A percentile compares a stretch with the other conserved stretches of the same genome.
phyloP scores from a whole-genome alignment of 179 eudicot species.

The Silene vulgaris region DNA sequence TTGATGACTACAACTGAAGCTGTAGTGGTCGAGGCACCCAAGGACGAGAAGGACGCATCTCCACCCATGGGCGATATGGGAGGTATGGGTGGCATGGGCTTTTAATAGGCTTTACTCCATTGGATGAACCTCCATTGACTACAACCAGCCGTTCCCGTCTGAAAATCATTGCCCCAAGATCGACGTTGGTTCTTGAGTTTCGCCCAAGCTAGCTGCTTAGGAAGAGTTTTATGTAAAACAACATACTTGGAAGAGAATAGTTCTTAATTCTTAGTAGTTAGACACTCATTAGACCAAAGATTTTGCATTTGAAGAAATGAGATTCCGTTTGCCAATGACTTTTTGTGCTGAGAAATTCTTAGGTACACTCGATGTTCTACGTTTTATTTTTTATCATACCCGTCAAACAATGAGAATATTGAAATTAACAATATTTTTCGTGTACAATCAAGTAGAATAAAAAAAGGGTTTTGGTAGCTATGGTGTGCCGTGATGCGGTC shows the following conservation, averaged over 20 bases:
- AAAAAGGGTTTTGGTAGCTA: too few relatives aligned
- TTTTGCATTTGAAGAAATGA: too few relatives aligned
- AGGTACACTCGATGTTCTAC: too few relatives aligned
- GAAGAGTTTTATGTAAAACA: background rate
- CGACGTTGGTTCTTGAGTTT: background rate
- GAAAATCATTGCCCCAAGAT: background rate
- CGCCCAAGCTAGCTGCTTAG: background rate
- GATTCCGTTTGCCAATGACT: too few relatives aligned
- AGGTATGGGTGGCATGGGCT: slow-evolving; percentile 65
- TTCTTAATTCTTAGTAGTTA: background rate
- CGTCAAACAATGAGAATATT: too few relatives aligned
- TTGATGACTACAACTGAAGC: slow-evolving; percentile 82
- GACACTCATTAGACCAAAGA: background rate
- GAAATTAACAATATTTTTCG: too few relatives aligned
- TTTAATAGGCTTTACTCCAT: slow-evolving; percentile 22
- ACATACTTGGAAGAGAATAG: background rate
- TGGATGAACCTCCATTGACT: background rate
- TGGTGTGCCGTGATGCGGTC: too few relatives aligned
- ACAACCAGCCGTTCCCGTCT: background rate
- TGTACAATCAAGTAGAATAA: too few relatives aligned
- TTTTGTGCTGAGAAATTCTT: too few relatives aligned
- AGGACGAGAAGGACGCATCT: slow-evolving; percentile 53
- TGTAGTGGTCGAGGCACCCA: slow-evolving; percentile 61
- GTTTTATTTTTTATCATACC: too few relatives aligned
- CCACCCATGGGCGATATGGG: slow-evolving; percentile 67